Evolutionary conservation across 768 basidiomycete genomes (phyloP).

Genomic region (Tylopilus vinaceipallidus): DNA sequence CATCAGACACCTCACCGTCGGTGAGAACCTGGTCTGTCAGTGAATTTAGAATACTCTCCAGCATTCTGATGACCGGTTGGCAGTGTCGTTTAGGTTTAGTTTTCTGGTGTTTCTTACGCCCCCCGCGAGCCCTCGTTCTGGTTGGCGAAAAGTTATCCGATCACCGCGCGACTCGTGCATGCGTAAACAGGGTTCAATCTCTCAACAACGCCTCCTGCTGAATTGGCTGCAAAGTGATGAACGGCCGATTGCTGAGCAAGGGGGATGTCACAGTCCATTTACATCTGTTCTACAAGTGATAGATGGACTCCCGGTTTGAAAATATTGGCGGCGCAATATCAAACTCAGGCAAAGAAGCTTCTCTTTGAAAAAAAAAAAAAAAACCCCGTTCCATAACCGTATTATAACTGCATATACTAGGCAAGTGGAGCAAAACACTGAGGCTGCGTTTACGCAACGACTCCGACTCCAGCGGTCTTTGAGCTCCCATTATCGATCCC

Average conservation of each 20-base stretch:
- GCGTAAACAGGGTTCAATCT: conserved; percentile 1
- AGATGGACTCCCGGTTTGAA: neutral
- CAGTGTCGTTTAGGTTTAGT: neutral
- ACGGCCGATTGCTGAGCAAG: neutral
- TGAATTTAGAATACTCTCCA: conserved; percentile 4
- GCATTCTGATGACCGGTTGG: neutral
- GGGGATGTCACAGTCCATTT: neutral
- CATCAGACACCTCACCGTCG: neutral
- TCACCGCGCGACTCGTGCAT: conserved; percentile 5
- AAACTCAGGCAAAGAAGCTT: neutral
- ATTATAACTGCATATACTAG: conserved; percentile 1
- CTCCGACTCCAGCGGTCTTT: conserved; percentile 1
- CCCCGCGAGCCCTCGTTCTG: neutral
- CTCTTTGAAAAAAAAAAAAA: neutral
- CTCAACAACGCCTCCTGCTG: neutral
- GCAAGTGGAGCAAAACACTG: conserved; percentile 6
- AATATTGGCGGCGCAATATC: neutral
- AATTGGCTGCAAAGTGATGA: neutral
- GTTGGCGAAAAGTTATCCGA: neutral
- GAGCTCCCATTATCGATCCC: neutral
- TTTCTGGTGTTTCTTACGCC: neutral
- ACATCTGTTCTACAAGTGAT: neutral
- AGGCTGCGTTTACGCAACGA: neutral
- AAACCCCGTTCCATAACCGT: neutral
- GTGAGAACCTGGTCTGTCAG: conserved; percentile 9